A percentile compares a stretch with the other conserved stretches of the same genome.
Conservation (phyloP, 495 filamentous ascomycete genomes). For the Penicillium samsonianum region DNA sequence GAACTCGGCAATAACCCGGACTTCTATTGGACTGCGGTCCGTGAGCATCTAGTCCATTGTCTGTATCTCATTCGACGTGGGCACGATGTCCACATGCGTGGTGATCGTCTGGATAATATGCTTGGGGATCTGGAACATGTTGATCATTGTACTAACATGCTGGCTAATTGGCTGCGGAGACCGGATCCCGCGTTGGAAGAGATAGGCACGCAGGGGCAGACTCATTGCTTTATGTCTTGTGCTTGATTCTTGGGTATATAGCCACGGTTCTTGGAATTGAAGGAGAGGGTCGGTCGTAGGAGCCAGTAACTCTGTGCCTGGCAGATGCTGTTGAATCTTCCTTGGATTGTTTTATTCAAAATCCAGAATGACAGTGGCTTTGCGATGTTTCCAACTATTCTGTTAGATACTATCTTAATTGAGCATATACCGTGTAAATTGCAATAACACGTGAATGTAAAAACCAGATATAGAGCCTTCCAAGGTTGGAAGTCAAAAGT, state of each 20-base stretch:
- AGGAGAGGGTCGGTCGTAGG: too few species aligned
- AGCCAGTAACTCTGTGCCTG: background rate
- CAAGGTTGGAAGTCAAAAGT: too few species aligned
- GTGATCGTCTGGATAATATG: slow-evolving; percentile 19
- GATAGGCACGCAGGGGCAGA: slow-evolving; percentile 16
- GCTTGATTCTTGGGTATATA: slow-evolving; percentile 2
- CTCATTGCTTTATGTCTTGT: slow-evolving; percentile 23
- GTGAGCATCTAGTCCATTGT: slow-evolving; percentile 21
- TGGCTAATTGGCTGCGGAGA: slow-evolving; percentile 19
- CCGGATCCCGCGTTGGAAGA: slow-evolving; percentile 12
- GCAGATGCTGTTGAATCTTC: background rate
- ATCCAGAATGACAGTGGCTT: background rate
- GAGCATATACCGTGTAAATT: background rate
- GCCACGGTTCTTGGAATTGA: background rate
- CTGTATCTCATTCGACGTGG: slow-evolving; percentile 19
- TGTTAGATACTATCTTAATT: background rate
- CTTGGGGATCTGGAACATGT: slow-evolving; percentile 20
- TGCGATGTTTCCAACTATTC: background rate
- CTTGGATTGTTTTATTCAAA: background rate
- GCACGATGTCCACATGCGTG: slow-evolving; percentile 21
- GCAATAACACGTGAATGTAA: too few species aligned
- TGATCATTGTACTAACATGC: slow-evolving; percentile 20
- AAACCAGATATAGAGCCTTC: background rate
- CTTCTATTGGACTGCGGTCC: slow-evolving; percentile 18
- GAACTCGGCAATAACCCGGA: slow-evolving; percentile 16